Base-by-base conservation (phyloP, 352 stramenopile species). In the Pythium brassicae region DNA sequence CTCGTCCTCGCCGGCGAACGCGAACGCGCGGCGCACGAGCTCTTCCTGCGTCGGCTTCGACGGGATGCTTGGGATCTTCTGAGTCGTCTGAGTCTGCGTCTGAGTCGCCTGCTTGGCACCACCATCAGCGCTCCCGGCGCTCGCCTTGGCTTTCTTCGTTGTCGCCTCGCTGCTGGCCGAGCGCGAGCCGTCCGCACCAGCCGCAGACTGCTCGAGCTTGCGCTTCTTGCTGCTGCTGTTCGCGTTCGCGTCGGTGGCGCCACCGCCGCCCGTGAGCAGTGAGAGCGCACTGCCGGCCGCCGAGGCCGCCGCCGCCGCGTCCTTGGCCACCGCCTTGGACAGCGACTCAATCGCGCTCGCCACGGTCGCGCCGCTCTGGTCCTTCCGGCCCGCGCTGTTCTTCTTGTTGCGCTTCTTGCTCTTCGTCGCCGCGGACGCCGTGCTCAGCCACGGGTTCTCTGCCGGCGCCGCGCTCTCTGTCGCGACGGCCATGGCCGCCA, bases 1-100 rank as follows among this genome's bases (percentile, higher is more conserved):
- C 51, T 98, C 86, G 50, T 96, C 78, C 14, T 92, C 80, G 34
- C 92, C 82, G 0, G 90, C 86, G 52, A 96, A 95, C 34, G 95
- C 96, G 77, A 99, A 99, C 22, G 96, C 97, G 35, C 86, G 82
- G 19, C 82, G 72, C 22, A 99, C 94, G 11, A 99, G 76, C 61
- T 98, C 94, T 55, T 97, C 92, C 66, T 98, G 91, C 27, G 59
- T 87, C 29, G 67, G 48, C 51, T 71, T 59, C 19, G n/a, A n/a
- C n/a, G n/a, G n/a, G n/a, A n/a, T n/a, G n/a, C n/a, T n/a, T n/a
- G n/a, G n/a, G n/a, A n/a, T n/a, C 39, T 52, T 22, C 34, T 49
- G 44, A 20, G n/a, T 49, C 22, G 43, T 26, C 14, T 14, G 10
- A 4, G 15, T 49, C 14, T 14, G 10, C n/a, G 15, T 49, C 32